These are phyloP conservation scores for Cucumis melo DNA, from an alignment of 306 rosid species.

Conservation along the genomic window DNA sequence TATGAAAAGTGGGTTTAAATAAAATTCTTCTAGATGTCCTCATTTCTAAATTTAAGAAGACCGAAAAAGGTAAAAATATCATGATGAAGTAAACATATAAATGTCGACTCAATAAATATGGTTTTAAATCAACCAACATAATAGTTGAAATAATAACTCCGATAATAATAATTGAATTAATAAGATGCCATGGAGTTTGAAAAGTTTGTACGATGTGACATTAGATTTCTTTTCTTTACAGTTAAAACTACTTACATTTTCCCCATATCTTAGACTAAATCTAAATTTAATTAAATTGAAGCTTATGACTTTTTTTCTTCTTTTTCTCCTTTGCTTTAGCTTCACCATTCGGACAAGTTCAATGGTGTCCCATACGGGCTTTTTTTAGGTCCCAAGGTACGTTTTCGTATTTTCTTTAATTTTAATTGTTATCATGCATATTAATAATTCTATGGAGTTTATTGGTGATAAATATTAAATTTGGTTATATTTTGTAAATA, in stretches of 20 bases:
- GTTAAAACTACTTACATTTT: not conserved
- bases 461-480: too few relatives aligned
- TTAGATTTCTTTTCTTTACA: not conserved
- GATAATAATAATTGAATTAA: not conserved
- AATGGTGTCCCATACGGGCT: slow-evolving; percentile 88
- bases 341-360: slow-evolving; percentile 89
- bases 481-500: too few relatives aligned
- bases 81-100: too few relatives aligned
- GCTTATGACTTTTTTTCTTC: not conserved
- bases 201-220: not conserved
- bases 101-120: not conserved
- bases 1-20: not conserved
- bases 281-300: not conserved
- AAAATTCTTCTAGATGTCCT: not conserved
- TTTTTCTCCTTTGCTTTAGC: slow-evolving; percentile 25
- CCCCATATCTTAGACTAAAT: not conserved
- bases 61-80: not conserved
- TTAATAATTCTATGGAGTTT: too few relatives aligned
- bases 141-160: not conserved
- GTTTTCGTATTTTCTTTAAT: too few relatives aligned
- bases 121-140: not conserved
- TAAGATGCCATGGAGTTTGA: not conserved
- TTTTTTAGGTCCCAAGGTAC: slow-evolving; percentile 82
- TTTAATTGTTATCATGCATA: too few relatives aligned
- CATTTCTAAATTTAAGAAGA: not conserved